phyloP scores from a whole-genome alignment of 805 yeast genomes.

The Kluyveromyces lactis region DNA sequence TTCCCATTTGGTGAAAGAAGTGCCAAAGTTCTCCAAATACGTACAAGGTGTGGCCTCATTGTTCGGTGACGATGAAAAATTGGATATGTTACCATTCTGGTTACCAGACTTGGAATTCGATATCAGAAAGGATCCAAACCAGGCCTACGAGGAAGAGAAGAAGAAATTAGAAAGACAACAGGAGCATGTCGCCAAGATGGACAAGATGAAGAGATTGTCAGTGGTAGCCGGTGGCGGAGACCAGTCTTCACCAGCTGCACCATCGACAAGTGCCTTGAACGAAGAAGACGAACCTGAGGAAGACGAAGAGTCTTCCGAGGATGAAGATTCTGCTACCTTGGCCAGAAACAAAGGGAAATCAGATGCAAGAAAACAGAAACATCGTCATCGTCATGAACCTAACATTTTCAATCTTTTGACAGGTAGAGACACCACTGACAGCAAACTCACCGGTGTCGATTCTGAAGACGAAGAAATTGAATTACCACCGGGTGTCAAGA shows the following conservation, averaged over 20 bases:
- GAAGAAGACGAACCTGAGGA: slow-evolving; percentile 36
- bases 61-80: slow-evolving; percentile 73
- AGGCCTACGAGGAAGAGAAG: slow-evolving; percentile 62
- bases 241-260: not conserved
- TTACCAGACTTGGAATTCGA: slow-evolving; percentile 79
- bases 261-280: not conserved
- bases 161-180: slow-evolving; percentile 42
- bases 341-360: slow-evolving; percentile 1
- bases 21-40: slow-evolving; percentile 88
- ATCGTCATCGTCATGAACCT: slow-evolving; percentile 9
- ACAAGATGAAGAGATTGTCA: slow-evolving; percentile 31
- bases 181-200: slow-evolving; percentile 28
- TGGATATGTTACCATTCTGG: slow-evolving; percentile 93
- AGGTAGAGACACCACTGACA: slow-evolving; percentile 35
- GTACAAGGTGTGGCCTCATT: slow-evolving; percentile 87
- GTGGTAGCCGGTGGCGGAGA: slow-evolving; percentile 5
- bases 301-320: slow-evolving; percentile 51
- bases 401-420: slow-evolving; percentile 31
- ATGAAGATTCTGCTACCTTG: slow-evolving; percentile 20
- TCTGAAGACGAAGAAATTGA: slow-evolving; percentile 83
- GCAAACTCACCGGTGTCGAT: slow-evolving; percentile 48
- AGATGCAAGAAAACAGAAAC: slow-evolving; percentile 14
- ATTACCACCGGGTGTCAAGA: slow-evolving; percentile 82
- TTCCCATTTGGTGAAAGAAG: slow-evolving; percentile 81
- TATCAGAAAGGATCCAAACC: slow-evolving; percentile 69